Conservation (phyloP, 164 flowering plant genomes). For the Aristolochia fimbriata region DNA sequence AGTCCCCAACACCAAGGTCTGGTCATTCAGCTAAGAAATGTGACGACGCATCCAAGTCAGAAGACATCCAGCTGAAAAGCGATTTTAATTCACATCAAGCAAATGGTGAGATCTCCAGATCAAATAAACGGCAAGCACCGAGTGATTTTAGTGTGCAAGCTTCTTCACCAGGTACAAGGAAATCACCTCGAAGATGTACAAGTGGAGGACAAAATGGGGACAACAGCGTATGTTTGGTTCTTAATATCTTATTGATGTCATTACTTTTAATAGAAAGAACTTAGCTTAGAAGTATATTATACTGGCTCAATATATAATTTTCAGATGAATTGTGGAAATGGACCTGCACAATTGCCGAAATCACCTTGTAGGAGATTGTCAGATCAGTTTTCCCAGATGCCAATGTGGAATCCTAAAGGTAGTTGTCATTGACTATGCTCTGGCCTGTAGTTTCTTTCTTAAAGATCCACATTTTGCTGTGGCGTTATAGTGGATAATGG, state of each 20-base stretch:
- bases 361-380: slow-evolving; percentile 30
- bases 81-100: neutral
- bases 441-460: no score
- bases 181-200: slow-evolving; percentile 53
- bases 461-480: neutral
- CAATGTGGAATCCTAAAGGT: slow-evolving; percentile 67
- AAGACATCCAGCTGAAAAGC: no score
- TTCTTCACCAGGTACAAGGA: slow-evolving; percentile 26
- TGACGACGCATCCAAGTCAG: no score
- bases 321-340: slow-evolving; percentile 13
- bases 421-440: slow-evolving; percentile 3
- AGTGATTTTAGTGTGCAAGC: neutral
- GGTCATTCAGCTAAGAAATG: no score
- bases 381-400: slow-evolving; percentile 20
- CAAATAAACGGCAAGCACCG: neutral
- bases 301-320: slow-evolving; percentile 19
- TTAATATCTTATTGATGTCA: neutral
- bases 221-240: slow-evolving; percentile 22
- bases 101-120: no score
- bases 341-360: slow-evolving; percentile 8
- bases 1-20: no score
- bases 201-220: slow-evolving; percentile 27
- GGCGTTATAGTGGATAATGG: neutral
- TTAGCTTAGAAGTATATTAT: neutral
- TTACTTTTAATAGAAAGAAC: neutral